A percentile compares a stretch with the other conserved stretches of the same genome.
phyloP scores from a whole-genome alignment of 306 rosid species.

The Vicia faba region DNA sequence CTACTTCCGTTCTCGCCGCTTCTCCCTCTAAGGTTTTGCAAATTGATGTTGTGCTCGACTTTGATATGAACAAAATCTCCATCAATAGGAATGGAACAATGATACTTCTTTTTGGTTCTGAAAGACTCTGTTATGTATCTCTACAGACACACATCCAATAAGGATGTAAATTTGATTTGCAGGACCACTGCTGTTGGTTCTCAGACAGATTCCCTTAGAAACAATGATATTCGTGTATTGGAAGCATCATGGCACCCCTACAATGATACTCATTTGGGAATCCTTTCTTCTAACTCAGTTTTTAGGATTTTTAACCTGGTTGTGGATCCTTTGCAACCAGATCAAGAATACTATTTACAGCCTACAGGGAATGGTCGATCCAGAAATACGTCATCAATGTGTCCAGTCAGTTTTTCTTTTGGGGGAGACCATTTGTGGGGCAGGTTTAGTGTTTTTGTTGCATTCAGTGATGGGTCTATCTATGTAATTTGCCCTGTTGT shows the following conservation, averaged over 20 bases:
- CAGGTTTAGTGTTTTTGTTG: too few relatives aligned
- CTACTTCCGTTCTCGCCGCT: slow-evolving; percentile 73
- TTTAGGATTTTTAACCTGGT: slow-evolving; percentile 91
- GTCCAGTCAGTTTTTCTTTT: slow-evolving; percentile 91
- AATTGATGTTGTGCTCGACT: slow-evolving; percentile 57
- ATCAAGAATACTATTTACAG: slow-evolving; percentile 95
- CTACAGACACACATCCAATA: slow-evolving; percentile 63
- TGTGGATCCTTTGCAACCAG: slow-evolving; percentile 73
- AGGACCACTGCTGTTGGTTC: slow-evolving; percentile 79
- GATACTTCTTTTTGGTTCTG: slow-evolving; percentile 64
- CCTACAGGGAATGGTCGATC: slow-evolving; percentile 75
- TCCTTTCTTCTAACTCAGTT: slow-evolving; percentile 92
- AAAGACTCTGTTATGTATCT: slow-evolving; percentile 72
- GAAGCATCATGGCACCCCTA: slow-evolving; percentile 87
- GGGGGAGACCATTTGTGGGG: too few relatives aligned
- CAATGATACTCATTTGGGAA: slow-evolving; percentile 82
- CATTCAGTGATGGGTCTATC: too few relatives aligned
- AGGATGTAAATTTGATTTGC: slow-evolving; percentile 52
- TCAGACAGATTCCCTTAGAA: slow-evolving; percentile 46
- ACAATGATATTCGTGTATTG: slow-evolving; percentile 61
- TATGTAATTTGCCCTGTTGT: too few relatives aligned
- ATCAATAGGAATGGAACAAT: slow-evolving; percentile 79
- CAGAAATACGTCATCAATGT: slow-evolving; percentile 80
- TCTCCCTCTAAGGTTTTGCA: slow-evolving; percentile 86
- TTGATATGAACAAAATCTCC: slow-evolving; percentile 64